Base-by-base conservation (phyloP, 1,284 basidiomycete species). In the Sporisorium sorghi region DNA sequence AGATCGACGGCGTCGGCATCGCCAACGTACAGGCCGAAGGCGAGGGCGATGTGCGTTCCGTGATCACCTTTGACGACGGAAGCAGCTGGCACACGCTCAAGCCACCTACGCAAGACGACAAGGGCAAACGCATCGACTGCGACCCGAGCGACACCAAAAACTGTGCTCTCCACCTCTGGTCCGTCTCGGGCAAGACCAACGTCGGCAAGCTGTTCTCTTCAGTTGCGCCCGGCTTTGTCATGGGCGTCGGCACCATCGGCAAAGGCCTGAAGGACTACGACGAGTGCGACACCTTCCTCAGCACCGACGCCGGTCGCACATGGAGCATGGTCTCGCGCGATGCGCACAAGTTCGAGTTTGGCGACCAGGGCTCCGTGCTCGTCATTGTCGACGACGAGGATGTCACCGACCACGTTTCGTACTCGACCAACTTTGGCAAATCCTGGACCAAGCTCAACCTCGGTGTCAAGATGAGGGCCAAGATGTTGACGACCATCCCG, bases 331-430 rank as follows among this genome's bases (percentile, higher is more conserved):
- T 92, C 10, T 87, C 87, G 42, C 87, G 86, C 61, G 90, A 91
- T 21, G 92, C 96, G 0, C 91, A 94, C 85, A 93, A 94, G 86
- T 97, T 97, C 83, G 94, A 97, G 85, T 96, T 98, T 85, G 96
- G 96, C 17, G 96, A 97, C 82, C 89, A 88, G 87, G 83, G 96
- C 0, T 91, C 91, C 73, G 88, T 98, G 33, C 86, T 98, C 33
- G 90, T 98, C 21, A 87, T 91, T 15, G 90, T 94, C 9, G 91
- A 94, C 75, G 94, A 99, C 80, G 94, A 97, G 78, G 90, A 92
- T 42, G 84, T 86, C n/a, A 91, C 90, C 1, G 89, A 92, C 74
- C 86, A 87, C 32, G 86, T 97, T 33, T 87, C 87, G 46, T 98
- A 96, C 84, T 93, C 92, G n/a, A 90, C 90, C 44, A 91, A 99